These are phyloP conservation scores for Mariannaea elegans DNA, from an alignment of 2,329 filamentous ascomycete species.

Conservation along the genomic window DNA sequence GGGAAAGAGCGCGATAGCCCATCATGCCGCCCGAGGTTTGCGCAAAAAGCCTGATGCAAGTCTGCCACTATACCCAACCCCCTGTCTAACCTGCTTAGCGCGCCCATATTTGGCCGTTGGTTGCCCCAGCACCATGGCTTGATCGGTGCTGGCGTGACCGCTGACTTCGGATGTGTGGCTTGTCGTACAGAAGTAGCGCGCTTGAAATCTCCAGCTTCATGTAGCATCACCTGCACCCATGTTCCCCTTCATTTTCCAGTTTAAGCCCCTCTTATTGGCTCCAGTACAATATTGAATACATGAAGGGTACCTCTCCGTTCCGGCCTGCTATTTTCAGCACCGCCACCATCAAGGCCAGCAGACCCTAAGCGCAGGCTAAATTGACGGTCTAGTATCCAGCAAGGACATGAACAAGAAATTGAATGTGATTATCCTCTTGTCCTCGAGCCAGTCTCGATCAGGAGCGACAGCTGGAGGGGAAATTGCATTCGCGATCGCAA, in stretches of 20 bases:
- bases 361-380: constrained; percentile 13
- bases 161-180: constrained; percentile 7
- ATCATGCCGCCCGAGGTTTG: constrained; percentile 1
- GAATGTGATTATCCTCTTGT: neutral
- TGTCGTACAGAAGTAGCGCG: constrained; percentile 14
- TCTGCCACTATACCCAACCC: neutral
- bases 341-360: constrained; percentile 20
- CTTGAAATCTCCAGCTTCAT: neutral
- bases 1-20: constrained; percentile 3
- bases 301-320: neutral
- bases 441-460: too few species aligned
- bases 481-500: too few species aligned
- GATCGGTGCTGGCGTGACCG: constrained; percentile 9
- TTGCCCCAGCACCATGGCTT: constrained; percentile 23
- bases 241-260: neutral
- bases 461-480: too few species aligned
- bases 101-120: constrained; percentile 18
- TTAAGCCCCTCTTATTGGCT: constrained; percentile 6
- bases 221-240: neutral
- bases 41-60: neutral
- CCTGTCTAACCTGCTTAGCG: neutral
- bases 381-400: neutral
- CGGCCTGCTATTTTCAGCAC: constrained; percentile 17
- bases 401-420: constrained; percentile 5
- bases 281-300: neutral